These are phyloP conservation scores for Globisporangium paddicum DNA, from an alignment of 352 stramenopile genomes.

Conservation along the genomic window DNA sequence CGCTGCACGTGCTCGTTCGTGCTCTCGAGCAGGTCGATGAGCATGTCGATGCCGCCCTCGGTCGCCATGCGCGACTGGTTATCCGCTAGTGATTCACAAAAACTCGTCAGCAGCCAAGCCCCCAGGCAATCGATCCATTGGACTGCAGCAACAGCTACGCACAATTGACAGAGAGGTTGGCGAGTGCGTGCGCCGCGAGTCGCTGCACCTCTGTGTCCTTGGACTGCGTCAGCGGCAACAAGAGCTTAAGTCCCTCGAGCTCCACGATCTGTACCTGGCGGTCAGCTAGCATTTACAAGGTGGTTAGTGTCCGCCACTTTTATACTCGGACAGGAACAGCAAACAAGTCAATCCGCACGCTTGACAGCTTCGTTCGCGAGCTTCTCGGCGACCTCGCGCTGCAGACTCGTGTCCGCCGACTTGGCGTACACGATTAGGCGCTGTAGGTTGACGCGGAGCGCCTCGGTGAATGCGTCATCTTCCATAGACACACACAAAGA, in stretches of 20 bases:
- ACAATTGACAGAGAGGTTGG: conserved; percentile 94
- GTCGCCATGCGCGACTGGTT: conserved; percentile 94
- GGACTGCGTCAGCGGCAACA: conserved; percentile 91
- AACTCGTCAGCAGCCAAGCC: no score
- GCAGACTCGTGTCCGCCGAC: conserved; percentile 84
- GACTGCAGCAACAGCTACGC: no score
- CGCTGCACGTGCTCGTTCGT: conserved; percentile 88
- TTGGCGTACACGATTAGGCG: conserved; percentile 92
- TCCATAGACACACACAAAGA: background rate
- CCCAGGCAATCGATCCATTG: no score
- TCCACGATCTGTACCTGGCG: conserved; percentile 93
- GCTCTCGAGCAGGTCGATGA: conserved; percentile 88
- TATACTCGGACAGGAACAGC: no score
- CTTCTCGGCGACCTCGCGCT: conserved; percentile 92
- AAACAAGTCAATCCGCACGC: no score
- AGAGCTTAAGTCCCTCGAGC: conserved; percentile 88
- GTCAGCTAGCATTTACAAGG: no score
- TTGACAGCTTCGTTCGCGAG: conserved; percentile 95
- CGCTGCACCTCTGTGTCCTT: conserved; percentile 92
- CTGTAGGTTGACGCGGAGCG: conserved; percentile 87
- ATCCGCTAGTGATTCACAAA: no score
- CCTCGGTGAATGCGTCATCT: conserved; percentile 89
- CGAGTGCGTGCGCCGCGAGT: conserved; percentile 90
- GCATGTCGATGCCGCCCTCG: conserved; percentile 92
- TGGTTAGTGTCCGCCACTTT: no score